These are phyloP conservation scores for Aureobasidium melanogenum DNA, from an alignment of 2,329 filamentous ascomycete genomes.

Conservation along the genomic window DNA sequence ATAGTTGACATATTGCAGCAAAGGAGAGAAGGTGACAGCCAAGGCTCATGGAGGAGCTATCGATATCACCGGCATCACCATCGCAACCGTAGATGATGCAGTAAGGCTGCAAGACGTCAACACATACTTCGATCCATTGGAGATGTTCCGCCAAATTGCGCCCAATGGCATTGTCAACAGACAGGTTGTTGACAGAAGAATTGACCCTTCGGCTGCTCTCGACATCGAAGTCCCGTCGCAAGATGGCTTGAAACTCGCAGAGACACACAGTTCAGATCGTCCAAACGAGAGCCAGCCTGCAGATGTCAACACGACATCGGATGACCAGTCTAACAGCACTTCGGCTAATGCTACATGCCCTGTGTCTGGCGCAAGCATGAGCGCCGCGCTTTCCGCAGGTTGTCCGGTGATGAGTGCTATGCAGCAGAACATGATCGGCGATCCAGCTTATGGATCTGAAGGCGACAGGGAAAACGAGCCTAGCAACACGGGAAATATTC, in stretches of 20 bases:
- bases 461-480: neutral
- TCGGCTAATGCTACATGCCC: neutral
- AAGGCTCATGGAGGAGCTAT: slow-evolving; percentile 53
- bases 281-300: neutral
- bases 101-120: slow-evolving; percentile 51
- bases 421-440: neutral
- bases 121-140: slow-evolving; percentile 57
- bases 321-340: neutral
- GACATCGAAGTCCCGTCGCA: slow-evolving; percentile 15
- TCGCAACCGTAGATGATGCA: slow-evolving; percentile 53
- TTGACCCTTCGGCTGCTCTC: slow-evolving; percentile 22
- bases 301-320: neutral
- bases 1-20: slow-evolving; percentile 33
- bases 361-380: slow-evolving; percentile 4
- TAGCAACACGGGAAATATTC: neutral
- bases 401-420: slow-evolving; percentile 3
- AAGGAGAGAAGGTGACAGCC: slow-evolving; percentile 53
- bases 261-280: slow-evolving; percentile 15
- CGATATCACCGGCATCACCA: slow-evolving; percentile 55
- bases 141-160: slow-evolving; percentile 59
- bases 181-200: slow-evolving; percentile 29
- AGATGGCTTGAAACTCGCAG: slow-evolving; percentile 18
- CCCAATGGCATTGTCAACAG: slow-evolving; percentile 40
- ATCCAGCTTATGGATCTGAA: neutral
- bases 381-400: neutral